Evolutionary conservation across 2,329 filamentous ascomycete genomes (phyloP), one percentile per base, ranked within the genome.

Genomic region (Pezicula radicicola): DNA sequence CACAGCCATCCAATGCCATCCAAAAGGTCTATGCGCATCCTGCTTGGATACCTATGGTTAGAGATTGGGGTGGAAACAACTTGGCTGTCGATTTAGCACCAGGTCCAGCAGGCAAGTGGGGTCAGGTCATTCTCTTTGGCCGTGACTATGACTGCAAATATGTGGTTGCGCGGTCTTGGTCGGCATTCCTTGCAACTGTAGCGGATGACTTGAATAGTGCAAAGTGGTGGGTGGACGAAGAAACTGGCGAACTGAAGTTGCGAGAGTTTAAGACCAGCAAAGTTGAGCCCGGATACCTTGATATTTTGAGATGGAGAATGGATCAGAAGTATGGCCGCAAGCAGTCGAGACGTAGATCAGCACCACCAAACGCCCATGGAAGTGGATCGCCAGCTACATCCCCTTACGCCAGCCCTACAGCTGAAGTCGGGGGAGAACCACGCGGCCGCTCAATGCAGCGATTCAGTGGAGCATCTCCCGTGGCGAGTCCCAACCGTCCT

Each of bases 81-180:
- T 79, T 99, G 65, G 93, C 92, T 16, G 83, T 97, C 44, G 94
- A 99, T 70, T 77, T 99, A 53, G 90, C 92, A 6, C 94, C 94
- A 19, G 94, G 94, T 2, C 90, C 93, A 9, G 81, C 83, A 44
- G 94, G 94, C 37, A 88, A 86, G 68, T 99, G 94, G 93, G 94
- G 94, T 49, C 94, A 99, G 69, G 84, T 99, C 59, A 96, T 99
- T 64, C 80, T 99, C 55, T 97, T 96, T 69, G 94, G 94, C 47
- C 90, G 94, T 55, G 94, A 99, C 73, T 99, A 96, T 72, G 94
- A 99, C 68, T 96, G 90, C 72, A 99, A 99, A 75, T 99, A 96
- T 67, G 94, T 99, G 6, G 81, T 99, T 51, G 89, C 94, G 28
- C 85, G 89, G 55, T 97, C 93, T 1, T 99, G 94, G 94, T 83